Conservation (phyloP, 108 stramenopile genomes). For the Epipyxis sp. region DNA sequence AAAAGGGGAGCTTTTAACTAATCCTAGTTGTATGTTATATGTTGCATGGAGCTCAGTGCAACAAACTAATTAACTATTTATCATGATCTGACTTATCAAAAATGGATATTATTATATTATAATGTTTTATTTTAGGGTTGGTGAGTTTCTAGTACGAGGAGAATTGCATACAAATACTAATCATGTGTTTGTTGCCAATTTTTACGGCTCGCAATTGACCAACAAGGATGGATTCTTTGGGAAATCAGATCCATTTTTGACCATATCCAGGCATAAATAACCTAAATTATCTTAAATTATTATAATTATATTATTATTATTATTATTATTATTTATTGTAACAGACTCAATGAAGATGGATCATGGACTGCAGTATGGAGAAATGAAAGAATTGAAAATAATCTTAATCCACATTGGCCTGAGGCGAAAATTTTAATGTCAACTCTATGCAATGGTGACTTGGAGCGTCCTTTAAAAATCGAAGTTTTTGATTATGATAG, state of each 20-base stretch:
- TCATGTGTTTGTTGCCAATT: conserved; percentile 10
- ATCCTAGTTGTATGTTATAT: too few species aligned
- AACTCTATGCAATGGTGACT: not conserved
- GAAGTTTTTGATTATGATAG: not conserved
- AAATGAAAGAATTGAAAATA: not conserved
- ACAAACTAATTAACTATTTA: too few species aligned
- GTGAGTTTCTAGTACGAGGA: too few species aligned
- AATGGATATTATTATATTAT: too few species aligned
- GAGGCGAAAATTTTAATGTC: not conserved
- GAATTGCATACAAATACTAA: too few species aligned
- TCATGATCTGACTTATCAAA: too few species aligned
- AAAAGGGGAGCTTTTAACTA: too few species aligned
- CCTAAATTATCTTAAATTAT: too few species aligned
- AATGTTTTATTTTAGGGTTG: too few species aligned
- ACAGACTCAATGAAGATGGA: not conserved
- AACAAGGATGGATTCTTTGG: conserved; percentile 69
- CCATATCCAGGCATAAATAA: not conserved
- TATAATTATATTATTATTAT: too few species aligned
- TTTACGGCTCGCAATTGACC: conserved; percentile 66
- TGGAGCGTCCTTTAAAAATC: not conserved
- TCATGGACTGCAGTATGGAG: not conserved
- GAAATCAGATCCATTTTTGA: conserved; percentile 67
- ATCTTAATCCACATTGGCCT: not conserved
- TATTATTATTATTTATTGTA: too few species aligned
- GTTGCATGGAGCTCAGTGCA: too few species aligned